Evolutionary conservation across 2,329 filamentous ascomycete genomes (phyloP), one percentile per base, ranked within the genome.

Genomic region (Fusarium oligoseptatum): DNA sequence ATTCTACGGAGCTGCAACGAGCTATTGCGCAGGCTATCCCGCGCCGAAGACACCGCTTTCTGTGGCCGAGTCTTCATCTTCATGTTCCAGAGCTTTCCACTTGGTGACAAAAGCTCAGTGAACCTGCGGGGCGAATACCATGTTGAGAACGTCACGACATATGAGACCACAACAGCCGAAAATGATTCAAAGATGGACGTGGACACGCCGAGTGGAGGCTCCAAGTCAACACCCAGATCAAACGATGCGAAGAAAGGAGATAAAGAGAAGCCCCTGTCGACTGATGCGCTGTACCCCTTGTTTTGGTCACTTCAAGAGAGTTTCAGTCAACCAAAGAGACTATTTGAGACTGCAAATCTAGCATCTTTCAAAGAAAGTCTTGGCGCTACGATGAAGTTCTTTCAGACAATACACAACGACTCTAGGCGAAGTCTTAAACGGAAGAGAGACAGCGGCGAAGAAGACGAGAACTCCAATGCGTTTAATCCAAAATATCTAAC

Each of bases 401-500:
- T 91, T 68, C 85, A 82, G 83, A 58, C 87, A 88, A 39, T 87
- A 86, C 73, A 87, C 3, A 91, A 92, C 48, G 94, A 95, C 62
- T 85, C 87, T 56, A 92, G 91, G 72, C 89, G 89, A 73, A 90
- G 90, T 34, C 79, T 87, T 63, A 97, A 95, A 83, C 90, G 94
- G 66, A 97, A 95, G 82, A 87, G 89, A 50, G 87, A 89, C 12
- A 75, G 74, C 20, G 88, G 87, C 48, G 84, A 84, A 32, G 88
- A 90, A 61, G 89, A 90, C 9, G 89, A 90, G 64, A 72, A 74
- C 17, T 73, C 78, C 1, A 82, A 82, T 63, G 76, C 81, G 27
- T 98, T 98, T 84, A 99, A 99, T 79, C 96, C 97, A 2, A 99
- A 98, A 81, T 99, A 99, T 81, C 89, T 99, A 20, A 99, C 97